phyloP scores from a whole-genome alignment of 2,329 filamentous ascomycete genomes.

The Fonsecaea pedrosoi region DNA sequence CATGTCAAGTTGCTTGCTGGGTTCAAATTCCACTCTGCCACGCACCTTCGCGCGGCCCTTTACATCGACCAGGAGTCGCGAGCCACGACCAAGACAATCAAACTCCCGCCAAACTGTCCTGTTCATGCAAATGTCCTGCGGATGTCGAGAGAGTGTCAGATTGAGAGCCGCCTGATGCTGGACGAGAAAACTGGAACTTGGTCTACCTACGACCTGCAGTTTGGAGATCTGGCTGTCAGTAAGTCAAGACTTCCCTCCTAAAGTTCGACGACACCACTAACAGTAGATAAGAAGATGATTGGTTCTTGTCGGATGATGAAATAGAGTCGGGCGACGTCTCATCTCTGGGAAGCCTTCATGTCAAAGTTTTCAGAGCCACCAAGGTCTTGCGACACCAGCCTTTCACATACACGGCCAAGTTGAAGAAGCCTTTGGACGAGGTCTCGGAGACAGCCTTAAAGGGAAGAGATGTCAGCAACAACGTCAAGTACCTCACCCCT shows the following conservation, averaged over 20 bases:
- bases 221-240: conserved; percentile 4
- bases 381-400: not conserved
- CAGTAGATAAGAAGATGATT: not conserved
- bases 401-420: not conserved
- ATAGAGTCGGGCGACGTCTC: not conserved
- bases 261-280: not conserved
- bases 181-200: conserved; percentile 6
- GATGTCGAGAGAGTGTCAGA: not conserved
- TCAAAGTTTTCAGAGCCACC: conserved; percentile 4
- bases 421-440: conserved; percentile 51
- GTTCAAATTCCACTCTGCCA: conserved; percentile 12
- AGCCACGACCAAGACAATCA: not conserved
- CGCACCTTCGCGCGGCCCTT: not conserved
- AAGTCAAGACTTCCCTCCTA: not conserved
- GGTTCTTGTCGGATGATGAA: no score
- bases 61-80: conserved; percentile 2
- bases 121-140: not conserved
- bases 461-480: conserved; percentile 11
- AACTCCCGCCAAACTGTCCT: not conserved
- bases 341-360: not conserved
- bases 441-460: conserved; percentile 55
- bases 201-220: not conserved
- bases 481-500: conserved; percentile 1
- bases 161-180: not conserved
- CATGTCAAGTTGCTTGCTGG: conserved; percentile 17